Percentiles rank a stretch among this genome's conserved stretches.
Conservation (phyloP, 495 filamentous ascomycete genomes). For the Penicillium tannophilum region DNA sequence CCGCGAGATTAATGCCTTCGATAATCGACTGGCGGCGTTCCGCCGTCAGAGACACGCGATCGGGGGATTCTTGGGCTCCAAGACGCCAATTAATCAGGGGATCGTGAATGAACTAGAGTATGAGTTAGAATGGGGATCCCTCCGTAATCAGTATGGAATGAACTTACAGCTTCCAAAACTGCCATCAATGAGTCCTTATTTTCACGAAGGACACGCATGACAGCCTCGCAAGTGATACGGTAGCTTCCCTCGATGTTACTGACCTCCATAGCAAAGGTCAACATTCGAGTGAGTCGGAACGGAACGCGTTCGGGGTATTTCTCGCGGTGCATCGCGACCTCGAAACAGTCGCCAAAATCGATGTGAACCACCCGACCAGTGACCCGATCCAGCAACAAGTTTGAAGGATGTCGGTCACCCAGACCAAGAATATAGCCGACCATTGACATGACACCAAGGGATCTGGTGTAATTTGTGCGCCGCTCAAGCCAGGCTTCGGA, state of each 20-base stretch:
- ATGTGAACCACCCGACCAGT: conserved; percentile 97
- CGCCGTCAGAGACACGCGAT: conserved; percentile 75
- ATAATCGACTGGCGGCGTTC: conserved; percentile 79
- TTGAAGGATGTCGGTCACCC: conserved; percentile 94
- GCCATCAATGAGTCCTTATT: conserved; percentile 99
- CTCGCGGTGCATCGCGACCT: conserved; percentile 98
- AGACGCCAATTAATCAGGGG: conserved; percentile 97
- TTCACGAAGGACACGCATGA: conserved; percentile 93
- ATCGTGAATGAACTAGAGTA: conserved; percentile 87
- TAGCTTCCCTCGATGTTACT: conserved; percentile 99
- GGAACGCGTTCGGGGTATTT: conserved; percentile 98
- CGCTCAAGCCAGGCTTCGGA: conserved; percentile 97
- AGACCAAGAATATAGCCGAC: conserved; percentile 97
- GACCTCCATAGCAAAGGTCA: conserved; percentile 99
- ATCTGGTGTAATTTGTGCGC: conserved; percentile 96
- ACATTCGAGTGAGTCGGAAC: conserved; percentile 96
- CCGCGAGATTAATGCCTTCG: conserved; percentile 58
- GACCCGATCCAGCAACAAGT: conserved; percentile 92
- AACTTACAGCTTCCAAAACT: conserved; percentile 91
- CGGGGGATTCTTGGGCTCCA: conserved; percentile 79
- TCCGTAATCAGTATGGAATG: conserved; percentile 3
- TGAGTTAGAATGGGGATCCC: not conserved
- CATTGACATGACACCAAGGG: conserved; percentile 99
- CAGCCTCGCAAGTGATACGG: conserved; percentile 94
- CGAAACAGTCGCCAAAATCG: conserved; percentile 99